A percentile compares a stretch with the other conserved stretches of the same genome.
Conservation (phyloP, 1,284 basidiomycete genomes). For the Termitomyces sp. region DNA sequence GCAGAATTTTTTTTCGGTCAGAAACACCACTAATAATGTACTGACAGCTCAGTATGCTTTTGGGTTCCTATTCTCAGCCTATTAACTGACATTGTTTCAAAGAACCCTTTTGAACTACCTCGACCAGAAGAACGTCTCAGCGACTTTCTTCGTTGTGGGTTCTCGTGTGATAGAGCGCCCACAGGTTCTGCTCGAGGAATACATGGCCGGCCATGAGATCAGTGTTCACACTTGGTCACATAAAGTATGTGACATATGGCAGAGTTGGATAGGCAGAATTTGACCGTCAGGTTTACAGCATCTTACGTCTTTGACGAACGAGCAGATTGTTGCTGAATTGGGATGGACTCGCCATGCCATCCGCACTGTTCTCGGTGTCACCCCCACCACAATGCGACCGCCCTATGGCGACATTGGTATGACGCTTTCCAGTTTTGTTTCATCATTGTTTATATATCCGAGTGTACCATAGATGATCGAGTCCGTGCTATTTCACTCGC, state of each 20-base stretch:
- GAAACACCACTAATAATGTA: conserved; percentile 9
- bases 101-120: conserved; percentile 71
- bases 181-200: conserved; percentile 74
- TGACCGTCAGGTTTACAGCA: conserved; percentile 34
- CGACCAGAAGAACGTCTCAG: conserved; percentile 55
- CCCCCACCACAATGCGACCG: conserved; percentile 67
- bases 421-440: conserved; percentile 11
- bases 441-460: not conserved
- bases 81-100: conserved; percentile 7
- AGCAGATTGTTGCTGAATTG: conserved; percentile 88
- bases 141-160: conserved; percentile 93
- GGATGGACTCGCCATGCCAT: conserved; percentile 91
- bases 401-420: conserved; percentile 56
- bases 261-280: conserved; percentile 14
- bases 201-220: conserved; percentile 82
- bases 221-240: conserved; percentile 79
- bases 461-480: conserved; percentile 66
- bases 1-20: not conserved
- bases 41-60: conserved; percentile 40
- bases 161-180: conserved; percentile 85
- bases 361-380: conserved; percentile 69
- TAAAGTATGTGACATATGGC: conserved; percentile 30
- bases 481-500: conserved; percentile 80
- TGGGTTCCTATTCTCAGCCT: conserved; percentile 4
- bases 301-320: conserved; percentile 80